These are phyloP conservation scores for Talaromyces sp. DNA, from an alignment of 2,329 filamentous ascomycete species.

Conservation along the genomic window DNA sequence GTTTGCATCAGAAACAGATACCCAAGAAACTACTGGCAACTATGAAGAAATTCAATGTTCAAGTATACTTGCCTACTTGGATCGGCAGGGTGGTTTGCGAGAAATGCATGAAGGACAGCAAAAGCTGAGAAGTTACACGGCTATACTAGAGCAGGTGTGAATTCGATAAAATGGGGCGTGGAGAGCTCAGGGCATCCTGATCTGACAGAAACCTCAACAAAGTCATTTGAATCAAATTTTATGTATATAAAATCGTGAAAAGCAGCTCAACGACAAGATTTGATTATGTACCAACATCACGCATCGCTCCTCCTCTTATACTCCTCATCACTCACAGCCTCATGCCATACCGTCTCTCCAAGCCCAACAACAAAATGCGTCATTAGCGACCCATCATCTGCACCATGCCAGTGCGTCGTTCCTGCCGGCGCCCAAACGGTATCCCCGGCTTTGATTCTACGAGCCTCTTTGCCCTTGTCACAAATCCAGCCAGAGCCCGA, in stretches of 20 bases:
- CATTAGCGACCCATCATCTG: background rate
- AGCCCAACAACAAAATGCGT: background rate
- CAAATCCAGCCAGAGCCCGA: conserved; percentile 1
- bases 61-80: background rate
- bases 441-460: background rate
- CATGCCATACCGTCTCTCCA: background rate
- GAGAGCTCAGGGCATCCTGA: background rate
- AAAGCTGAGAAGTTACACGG: background rate
- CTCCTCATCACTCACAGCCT: background rate
- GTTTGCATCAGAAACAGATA: too few species aligned
- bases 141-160: background rate
- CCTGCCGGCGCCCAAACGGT: background rate
- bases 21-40: background rate
- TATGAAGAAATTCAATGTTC: background rate
- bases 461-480: background rate
- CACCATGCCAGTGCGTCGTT: conserved; percentile 8
- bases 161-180: background rate
- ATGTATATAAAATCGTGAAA: background rate
- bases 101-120: background rate
- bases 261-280: background rate
- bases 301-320: background rate
- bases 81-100: background rate
- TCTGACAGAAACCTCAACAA: too few species aligned
- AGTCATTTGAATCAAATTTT: background rate
- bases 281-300: background rate